These are phyloP conservation scores for Friedmanniomyces endolithicus DNA, from an alignment of 495 filamentous ascomycete species.

Conservation along the genomic window DNA sequence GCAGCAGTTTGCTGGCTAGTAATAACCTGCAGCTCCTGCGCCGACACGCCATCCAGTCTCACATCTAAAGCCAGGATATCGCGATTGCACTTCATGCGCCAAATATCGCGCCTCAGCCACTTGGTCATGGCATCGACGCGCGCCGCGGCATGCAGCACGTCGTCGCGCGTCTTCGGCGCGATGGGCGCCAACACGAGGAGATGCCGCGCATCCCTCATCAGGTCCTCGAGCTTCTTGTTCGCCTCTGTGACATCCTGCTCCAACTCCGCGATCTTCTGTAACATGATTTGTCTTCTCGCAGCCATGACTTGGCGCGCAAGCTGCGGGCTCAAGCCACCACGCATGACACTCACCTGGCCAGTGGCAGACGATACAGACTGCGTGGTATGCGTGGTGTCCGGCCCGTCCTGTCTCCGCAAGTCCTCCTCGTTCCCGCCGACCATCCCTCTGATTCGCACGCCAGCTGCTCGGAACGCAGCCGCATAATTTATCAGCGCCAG, in stretches of 20 bases:
- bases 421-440: constrained; percentile 78
- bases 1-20: constrained; percentile 18
- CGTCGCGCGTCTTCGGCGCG: constrained; percentile 71
- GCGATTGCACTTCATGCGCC: constrained; percentile 79
- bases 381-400: constrained; percentile 44
- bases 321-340: constrained; percentile 60
- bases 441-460: constrained; percentile 80
- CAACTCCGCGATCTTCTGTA: constrained; percentile 66
- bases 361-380: constrained; percentile 52
- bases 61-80: constrained; percentile 78
- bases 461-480: constrained; percentile 79
- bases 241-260: constrained; percentile 65
- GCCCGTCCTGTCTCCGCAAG: constrained; percentile 57
- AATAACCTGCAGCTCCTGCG: constrained; percentile 17
- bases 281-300: constrained; percentile 70
- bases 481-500: constrained; percentile 92
- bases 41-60: constrained; percentile 50
- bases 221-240: constrained; percentile 64
- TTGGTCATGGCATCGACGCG: constrained; percentile 80
- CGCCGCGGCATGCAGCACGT: constrained; percentile 71
- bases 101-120: constrained; percentile 87
- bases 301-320: constrained; percentile 71
- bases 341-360: constrained; percentile 55
- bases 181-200: constrained; percentile 81
- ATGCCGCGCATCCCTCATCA: constrained; percentile 85